Percentiles rank a stretch among this genome's conserved stretches.
phyloP scores from a whole-genome alignment of 805 yeast genomes.

The Candida vaughaniae region DNA sequence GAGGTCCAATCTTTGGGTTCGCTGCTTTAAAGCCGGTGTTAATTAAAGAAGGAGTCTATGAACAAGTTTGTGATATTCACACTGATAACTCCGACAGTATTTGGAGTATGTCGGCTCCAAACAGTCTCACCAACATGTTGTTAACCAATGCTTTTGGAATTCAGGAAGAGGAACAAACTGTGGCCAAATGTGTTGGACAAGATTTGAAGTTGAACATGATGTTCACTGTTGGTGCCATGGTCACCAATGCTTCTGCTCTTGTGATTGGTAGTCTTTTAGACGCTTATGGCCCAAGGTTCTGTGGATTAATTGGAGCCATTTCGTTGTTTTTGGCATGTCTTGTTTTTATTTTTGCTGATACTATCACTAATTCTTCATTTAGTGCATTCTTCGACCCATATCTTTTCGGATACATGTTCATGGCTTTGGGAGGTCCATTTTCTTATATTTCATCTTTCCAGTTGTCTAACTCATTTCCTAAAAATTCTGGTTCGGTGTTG shows the following conservation, averaged over 20 bases:
- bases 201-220: conserved; percentile 57
- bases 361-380: conserved; percentile 15
- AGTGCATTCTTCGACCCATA: conserved; percentile 45
- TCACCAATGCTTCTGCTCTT: conserved; percentile 55
- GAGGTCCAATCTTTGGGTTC: conserved; percentile 60
- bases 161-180: conserved; percentile 18
- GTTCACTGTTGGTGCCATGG: conserved; percentile 57
- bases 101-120: conserved; percentile 9
- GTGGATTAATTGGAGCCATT: conserved; percentile 52
- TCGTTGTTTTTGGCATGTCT: conserved; percentile 47
- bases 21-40: conserved; percentile 58
- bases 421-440: conserved; percentile 62
- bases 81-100: conserved; percentile 7
- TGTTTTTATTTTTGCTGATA: conserved; percentile 43
- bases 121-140: conserved; percentile 14
- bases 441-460: conserved; percentile 56
- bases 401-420: conserved; percentile 47
- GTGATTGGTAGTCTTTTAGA: conserved; percentile 51
- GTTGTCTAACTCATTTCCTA: conserved; percentile 56
- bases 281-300: conserved; percentile 49
- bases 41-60: conserved; percentile 49
- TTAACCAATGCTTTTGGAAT: conserved; percentile 9
- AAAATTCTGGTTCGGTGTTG: conserved; percentile 49
- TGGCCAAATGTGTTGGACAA: conserved; percentile 49
- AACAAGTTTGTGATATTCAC: conserved; percentile 32